phyloP scores from a whole-genome alignment of 148 eudicot species.

The Diospyros kaki region DNA sequence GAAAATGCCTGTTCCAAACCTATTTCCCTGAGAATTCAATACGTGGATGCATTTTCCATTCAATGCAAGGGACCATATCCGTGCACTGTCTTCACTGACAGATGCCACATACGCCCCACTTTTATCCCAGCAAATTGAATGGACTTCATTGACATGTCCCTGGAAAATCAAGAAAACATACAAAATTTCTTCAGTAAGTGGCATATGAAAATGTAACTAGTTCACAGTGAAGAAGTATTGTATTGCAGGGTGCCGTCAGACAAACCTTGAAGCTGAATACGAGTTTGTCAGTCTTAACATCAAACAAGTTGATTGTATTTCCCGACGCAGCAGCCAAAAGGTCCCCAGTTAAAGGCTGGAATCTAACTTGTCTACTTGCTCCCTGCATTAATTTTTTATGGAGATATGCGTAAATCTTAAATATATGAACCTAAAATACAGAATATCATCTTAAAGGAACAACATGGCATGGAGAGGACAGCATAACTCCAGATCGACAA shows the following conservation, averaged over 20 bases:
- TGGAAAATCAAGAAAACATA: constrained; percentile 10
- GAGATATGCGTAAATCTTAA: not conserved
- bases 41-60: constrained; percentile 35
- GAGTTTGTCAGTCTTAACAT: constrained; percentile 1
- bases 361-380: constrained; percentile 12
- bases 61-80: constrained; percentile 36
- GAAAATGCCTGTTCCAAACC: constrained; percentile 43
- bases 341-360: constrained; percentile 9
- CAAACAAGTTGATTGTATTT: constrained; percentile 6
- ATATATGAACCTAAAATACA: not conserved
- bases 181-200: no score
- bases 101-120: constrained; percentile 44
- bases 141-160: constrained; percentile 44
- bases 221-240: not conserved
- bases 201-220: not conserved
- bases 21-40: constrained; percentile 29
- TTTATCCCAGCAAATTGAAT: constrained; percentile 46
- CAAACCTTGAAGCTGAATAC: not conserved
- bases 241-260: not conserved
- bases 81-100: constrained; percentile 41
- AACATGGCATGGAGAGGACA: not conserved
- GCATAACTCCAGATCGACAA: not conserved
- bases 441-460: not conserved
- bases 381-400: constrained; percentile 3
- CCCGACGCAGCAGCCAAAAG: constrained; percentile 13